A percentile compares a stretch with the other conserved stretches of the same genome.
Conservation (phyloP, 2,329 filamentous ascomycete species). For the Hypoxylon sp. region DNA sequence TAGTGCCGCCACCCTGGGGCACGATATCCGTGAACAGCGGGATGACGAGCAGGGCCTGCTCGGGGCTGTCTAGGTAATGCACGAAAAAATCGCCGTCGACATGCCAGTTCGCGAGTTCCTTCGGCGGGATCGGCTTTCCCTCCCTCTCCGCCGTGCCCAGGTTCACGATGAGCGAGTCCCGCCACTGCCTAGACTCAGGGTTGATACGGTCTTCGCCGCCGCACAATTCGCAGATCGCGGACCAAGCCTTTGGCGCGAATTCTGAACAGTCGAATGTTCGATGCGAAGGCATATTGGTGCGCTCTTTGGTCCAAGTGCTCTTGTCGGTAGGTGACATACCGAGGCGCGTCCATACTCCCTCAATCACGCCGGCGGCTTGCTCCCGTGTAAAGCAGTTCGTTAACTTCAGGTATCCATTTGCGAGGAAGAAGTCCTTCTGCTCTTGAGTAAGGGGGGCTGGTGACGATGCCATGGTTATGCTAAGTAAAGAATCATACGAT, state of each 20-base stretch:
- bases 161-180: constrained; percentile 78
- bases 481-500: background rate
- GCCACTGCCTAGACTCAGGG: constrained; percentile 69
- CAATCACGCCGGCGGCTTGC: constrained; percentile 53
- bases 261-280: constrained; percentile 65
- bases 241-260: constrained; percentile 77
- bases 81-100: constrained; percentile 81
- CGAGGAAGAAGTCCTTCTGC: constrained; percentile 64
- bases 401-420: constrained; percentile 69
- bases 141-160: constrained; percentile 70
- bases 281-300: constrained; percentile 76
- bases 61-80: constrained; percentile 78
- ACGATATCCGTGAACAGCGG: constrained; percentile 76
- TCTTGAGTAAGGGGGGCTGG: constrained; percentile 51
- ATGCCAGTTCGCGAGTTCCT: constrained; percentile 73
- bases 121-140: constrained; percentile 64
- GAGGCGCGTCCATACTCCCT: constrained; percentile 74
- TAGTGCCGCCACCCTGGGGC: constrained; percentile 73
- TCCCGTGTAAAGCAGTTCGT: constrained; percentile 60
- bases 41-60: constrained; percentile 78
- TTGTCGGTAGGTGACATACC: constrained; percentile 75
- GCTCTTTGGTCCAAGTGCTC: constrained; percentile 73
- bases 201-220: constrained; percentile 72
- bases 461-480: constrained; percentile 47
- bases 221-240: constrained; percentile 75